These are phyloP conservation scores for Fusarium verticillioides DNA, from an alignment of 2,329 filamentous ascomycete genomes.

Conservation along the genomic window DNA sequence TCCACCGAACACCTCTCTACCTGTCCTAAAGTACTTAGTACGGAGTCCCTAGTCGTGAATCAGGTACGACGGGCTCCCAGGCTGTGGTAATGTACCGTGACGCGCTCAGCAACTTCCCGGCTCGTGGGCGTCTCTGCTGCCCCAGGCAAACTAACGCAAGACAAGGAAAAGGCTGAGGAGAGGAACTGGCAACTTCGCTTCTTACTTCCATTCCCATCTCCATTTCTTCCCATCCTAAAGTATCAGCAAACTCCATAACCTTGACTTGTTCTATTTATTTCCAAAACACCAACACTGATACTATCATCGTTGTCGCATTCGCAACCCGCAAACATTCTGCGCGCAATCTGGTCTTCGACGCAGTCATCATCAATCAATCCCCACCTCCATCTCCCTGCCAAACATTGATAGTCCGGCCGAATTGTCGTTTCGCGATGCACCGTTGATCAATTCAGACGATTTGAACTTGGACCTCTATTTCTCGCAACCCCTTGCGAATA, in stretches of 20 bases:
- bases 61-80: slow-evolving; percentile 15
- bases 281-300: slow-evolving; percentile 2
- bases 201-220: slow-evolving; percentile 16
- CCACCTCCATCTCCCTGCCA: slow-evolving; percentile 25
- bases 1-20: slow-evolving; percentile 13
- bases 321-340: slow-evolving; percentile 25
- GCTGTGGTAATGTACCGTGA: slow-evolving; percentile 36
- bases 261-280: slow-evolving; percentile 6
- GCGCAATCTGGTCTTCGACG: slow-evolving; percentile 22
- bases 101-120: slow-evolving; percentile 41
- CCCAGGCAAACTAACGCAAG: slow-evolving; percentile 35
- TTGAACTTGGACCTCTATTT: slow-evolving; percentile 2
- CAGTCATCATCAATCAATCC: slow-evolving; percentile 22
- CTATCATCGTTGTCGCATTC: slow-evolving; percentile 30
- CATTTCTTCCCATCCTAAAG: slow-evolving; percentile 14
- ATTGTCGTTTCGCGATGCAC: slow-evolving; percentile 36
- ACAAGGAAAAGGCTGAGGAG: slow-evolving; percentile 28
- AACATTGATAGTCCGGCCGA: slow-evolving; percentile 15
- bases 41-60: slow-evolving; percentile 16
- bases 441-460: slow-evolving; percentile 28
- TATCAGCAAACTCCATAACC: slow-evolving; percentile 11
- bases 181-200: slow-evolving; percentile 39
- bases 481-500: slow-evolving; percentile 5
- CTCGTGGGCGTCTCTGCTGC: slow-evolving; percentile 38
- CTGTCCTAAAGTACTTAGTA: background rate